A percentile compares a stretch with the other conserved stretches of the same genome.
phyloP scores from a whole-genome alignment of 1,284 basidiomycete species.

The Sphagnurus paluster region DNA sequence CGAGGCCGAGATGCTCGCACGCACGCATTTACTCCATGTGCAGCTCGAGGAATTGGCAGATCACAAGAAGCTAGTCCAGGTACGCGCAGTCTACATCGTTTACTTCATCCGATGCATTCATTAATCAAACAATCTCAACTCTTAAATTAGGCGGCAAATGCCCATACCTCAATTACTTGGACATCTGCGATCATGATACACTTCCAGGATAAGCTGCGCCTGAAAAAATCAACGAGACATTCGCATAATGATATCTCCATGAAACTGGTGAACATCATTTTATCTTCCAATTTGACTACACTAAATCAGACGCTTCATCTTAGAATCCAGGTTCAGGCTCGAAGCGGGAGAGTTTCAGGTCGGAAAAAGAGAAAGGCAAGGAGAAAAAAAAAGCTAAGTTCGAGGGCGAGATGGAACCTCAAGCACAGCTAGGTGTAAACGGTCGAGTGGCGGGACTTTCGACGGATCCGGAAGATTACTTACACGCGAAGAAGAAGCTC shows the following conservation, averaged over 20 bases:
- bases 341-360: neutral
- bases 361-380: constrained; percentile 57
- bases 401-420: constrained; percentile 3
- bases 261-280: too few relatives aligned
- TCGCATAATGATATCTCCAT: too few relatives aligned
- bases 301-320: too few relatives aligned
- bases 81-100: constrained; percentile 28
- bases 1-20: constrained; percentile 66
- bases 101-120: neutral
- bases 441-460: constrained; percentile 27
- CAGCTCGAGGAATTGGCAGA: constrained; percentile 78
- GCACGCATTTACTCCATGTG: constrained; percentile 52
- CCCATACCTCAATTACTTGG: constrained; percentile 16
- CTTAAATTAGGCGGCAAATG: constrained; percentile 23
- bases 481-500: constrained; percentile 79
- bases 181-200: constrained; percentile 4
- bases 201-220: constrained; percentile 5
- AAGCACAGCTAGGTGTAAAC: constrained; percentile 6
- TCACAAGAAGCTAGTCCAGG: constrained; percentile 67
- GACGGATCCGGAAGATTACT: constrained; percentile 77
- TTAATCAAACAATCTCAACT: neutral
- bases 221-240: too few relatives aligned
- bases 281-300: too few relatives aligned
- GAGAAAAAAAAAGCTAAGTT: constrained; percentile 29
- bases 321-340: neutral